Evolutionary conservation across 2,329 filamentous ascomycete species (phyloP).

Genomic region (Ophiostoma populinum): DNA sequence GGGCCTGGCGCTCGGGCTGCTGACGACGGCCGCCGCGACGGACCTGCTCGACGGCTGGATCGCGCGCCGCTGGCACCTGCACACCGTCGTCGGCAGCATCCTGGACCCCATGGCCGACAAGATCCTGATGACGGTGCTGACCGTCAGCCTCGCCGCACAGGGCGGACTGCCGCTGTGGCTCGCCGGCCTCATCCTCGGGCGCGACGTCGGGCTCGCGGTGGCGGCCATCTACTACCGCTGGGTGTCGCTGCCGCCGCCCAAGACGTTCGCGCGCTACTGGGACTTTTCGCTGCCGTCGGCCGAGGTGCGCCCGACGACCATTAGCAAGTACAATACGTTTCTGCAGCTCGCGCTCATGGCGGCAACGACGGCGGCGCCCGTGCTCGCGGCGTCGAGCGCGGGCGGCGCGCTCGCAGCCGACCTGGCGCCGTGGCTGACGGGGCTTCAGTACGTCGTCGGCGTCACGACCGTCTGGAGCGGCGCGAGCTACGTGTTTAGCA

Average conservation of each 20-base stretch:
- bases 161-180: constrained; percentile 76
- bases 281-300: constrained; percentile 85
- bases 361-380: constrained; percentile 61
- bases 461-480: constrained; percentile 88
- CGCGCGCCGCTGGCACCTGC: constrained; percentile 68
- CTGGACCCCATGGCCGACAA: constrained; percentile 98
- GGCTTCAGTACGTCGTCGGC: constrained; percentile 60
- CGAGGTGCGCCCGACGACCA: constrained; percentile 66
- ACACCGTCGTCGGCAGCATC: constrained; percentile 87
- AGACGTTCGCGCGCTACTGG: constrained; percentile 88
- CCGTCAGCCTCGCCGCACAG: constrained; percentile 68
- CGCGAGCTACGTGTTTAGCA: constrained; percentile 76
- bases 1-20: constrained; percentile 63
- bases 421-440: constrained; percentile 35
- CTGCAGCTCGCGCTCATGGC: constrained; percentile 79
- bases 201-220: constrained; percentile 67
- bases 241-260: constrained; percentile 83
- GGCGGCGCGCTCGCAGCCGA: constrained; percentile 24
- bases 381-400: constrained; percentile 26
- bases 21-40: constrained; percentile 80
- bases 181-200: constrained; percentile 74
- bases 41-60: constrained; percentile 92
- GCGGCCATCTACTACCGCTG: constrained; percentile 91
- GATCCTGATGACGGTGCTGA: constrained; percentile 81
- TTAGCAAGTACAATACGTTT: constrained; percentile 88